Conservation (phyloP, 2,329 filamentous ascomycete species). For the Penicillium sp. region DNA sequence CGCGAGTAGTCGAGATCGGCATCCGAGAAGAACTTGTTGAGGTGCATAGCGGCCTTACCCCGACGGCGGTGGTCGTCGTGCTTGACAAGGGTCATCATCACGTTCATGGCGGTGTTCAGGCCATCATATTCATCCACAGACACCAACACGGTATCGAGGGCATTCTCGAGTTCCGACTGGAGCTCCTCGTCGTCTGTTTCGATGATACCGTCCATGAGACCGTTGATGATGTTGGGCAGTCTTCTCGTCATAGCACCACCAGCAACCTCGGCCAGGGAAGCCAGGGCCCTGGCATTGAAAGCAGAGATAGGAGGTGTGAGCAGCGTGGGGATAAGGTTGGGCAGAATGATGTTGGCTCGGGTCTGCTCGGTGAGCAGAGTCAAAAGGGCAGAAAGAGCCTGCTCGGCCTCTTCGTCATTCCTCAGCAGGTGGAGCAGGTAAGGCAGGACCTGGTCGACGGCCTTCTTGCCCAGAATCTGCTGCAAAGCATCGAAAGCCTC, state of each 20-base stretch:
- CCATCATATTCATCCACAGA: constrained; percentile 97
- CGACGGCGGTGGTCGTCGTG: constrained; percentile 90
- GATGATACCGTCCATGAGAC: constrained; percentile 91
- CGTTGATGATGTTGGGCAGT: constrained; percentile 87
- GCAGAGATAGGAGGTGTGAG: constrained; percentile 87
- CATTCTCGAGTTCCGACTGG: constrained; percentile 72
- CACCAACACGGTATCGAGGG: constrained; percentile 87
- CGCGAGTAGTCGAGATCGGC: constrained; percentile 88
- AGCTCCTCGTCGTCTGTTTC: constrained; percentile 73
- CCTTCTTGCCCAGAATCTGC: constrained; percentile 89
- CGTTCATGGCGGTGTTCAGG: constrained; percentile 93
- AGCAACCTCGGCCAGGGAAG: constrained; percentile 90
- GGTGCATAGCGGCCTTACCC: constrained; percentile 75
- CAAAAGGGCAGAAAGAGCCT: constrained; percentile 88
- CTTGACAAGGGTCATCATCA: constrained; percentile 84
- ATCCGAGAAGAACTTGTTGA: constrained; percentile 83
- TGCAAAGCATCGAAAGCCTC: constrained; percentile 97
- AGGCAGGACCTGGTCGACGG: constrained; percentile 93
- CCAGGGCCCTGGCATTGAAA: constrained; percentile 93
- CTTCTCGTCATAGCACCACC: constrained; percentile 88
- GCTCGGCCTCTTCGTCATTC: constrained; percentile 83
- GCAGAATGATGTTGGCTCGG: constrained; percentile 93
- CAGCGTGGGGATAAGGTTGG: constrained; percentile 92
- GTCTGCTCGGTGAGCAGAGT: constrained; percentile 93
- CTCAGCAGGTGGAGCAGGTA: constrained; percentile 89